Base-by-base conservation (phyloP, 768 basidiomycete genomes). In the Hortiboletus flavorubellus region DNA sequence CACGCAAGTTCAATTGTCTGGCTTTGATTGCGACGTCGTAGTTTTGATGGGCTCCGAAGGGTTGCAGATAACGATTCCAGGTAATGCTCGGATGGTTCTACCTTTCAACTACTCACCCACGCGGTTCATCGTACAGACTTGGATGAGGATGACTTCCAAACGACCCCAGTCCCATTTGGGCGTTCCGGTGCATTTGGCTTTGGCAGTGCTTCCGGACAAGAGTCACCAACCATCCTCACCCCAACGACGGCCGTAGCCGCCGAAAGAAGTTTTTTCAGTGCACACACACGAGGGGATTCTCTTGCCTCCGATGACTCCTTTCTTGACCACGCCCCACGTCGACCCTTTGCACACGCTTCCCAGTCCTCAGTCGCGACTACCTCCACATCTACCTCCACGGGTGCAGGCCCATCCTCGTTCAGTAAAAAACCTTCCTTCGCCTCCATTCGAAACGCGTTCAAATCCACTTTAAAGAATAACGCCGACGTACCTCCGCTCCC, bases 391-490 rank as follows among this genome's bases (percentile, higher is more conserved):
- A 49, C 42, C 0, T 68, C 66, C 31, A 49, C 58, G 2, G 53
- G 50, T 26, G 35, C 62, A 8, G 50, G 46, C 35, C 59, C 63
- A 42, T 72, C 82, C n/a, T 76, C 83, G 1, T 88, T 91, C 65
- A 75, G 82, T 41, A 91, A 90, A 75, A 93, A 93, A 63, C 70
- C 87, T 3, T 93, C 91, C 0, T 92, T 93, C 56, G 91, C 91
- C 2, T 92, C 89, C 15, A 83, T 93, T 55, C 84, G 89, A 39
- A 91, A 91, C 66, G 90, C 91, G 4, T 92, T 93, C 79, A 93
- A 89, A 70, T 82, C 80, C 43, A 59, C 61, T 43, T 44, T 63
- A 5, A 78, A 78, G 52, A 89, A 80, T 64, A 76, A 71, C 51
- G 75, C 68, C 47, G 83, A 86, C n/a, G 74, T 85, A 7, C 91